Percentiles rank a stretch among this genome's conserved stretches.
Evolutionary conservation across 2,329 filamentous ascomycete genomes (phyloP).

Genomic region (Plenodomus tracheiphilus): DNA sequence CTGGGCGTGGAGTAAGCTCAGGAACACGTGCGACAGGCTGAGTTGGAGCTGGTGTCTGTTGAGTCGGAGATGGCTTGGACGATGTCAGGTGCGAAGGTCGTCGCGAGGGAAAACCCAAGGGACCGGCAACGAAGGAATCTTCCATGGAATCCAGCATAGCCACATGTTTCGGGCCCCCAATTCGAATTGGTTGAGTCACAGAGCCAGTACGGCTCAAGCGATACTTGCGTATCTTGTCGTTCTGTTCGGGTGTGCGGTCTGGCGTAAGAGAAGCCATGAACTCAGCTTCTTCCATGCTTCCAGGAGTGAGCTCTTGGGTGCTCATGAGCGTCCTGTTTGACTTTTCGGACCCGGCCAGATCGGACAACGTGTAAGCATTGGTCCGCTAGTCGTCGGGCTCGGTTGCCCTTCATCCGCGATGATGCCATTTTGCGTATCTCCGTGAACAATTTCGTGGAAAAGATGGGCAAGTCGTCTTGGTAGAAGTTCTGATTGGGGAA

Average conservation of each 20-base stretch:
- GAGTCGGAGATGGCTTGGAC: too few relatives aligned
- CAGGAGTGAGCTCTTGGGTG: not conserved
- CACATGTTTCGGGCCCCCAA: not conserved
- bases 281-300: not conserved
- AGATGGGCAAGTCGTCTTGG: too few relatives aligned
- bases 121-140: not conserved
- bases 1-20: not conserved
- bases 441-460: too few relatives aligned
- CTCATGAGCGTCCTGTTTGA: not conserved
- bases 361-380: not conserved
- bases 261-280: not conserved
- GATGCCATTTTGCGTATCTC: too few relatives aligned
- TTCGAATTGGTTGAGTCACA: not conserved
- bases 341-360: not conserved
- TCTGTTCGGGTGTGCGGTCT: not conserved
- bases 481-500: too few relatives aligned
- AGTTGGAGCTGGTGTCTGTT: not conserved
- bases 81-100: too few relatives aligned
- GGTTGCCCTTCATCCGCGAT: not conserved
- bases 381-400: not conserved
- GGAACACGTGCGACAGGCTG: not conserved
- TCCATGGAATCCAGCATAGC: not conserved
- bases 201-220: not conserved
- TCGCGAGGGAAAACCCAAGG: too few relatives aligned
- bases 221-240: not conserved